phyloP scores from a whole-genome alignment of 306 rosid genomes.

The Rubus parviflorus region DNA sequence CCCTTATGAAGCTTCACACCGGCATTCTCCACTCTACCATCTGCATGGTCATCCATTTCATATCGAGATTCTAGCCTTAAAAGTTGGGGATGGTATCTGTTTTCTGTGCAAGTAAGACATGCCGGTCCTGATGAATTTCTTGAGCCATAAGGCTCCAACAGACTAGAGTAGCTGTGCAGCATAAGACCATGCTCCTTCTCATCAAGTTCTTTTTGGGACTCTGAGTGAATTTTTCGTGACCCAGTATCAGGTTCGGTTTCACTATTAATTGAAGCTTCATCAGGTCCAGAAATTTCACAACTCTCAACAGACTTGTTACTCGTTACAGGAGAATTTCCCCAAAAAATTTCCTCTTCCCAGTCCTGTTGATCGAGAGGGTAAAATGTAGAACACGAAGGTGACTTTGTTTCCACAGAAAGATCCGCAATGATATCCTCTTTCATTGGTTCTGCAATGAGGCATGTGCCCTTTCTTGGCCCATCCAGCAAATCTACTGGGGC shows the following conservation, averaged over 20 bases:
- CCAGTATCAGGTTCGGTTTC: constrained; percentile 53
- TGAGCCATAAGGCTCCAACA: constrained; percentile 66
- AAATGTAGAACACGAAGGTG: constrained; percentile 41
- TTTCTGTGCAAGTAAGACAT: constrained; percentile 38
- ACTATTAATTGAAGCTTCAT: constrained; percentile 49
- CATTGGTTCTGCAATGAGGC: constrained; percentile 68
- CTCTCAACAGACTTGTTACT: constrained; percentile 50
- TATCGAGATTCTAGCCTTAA: constrained; percentile 65
- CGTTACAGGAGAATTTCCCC: constrained; percentile 77
- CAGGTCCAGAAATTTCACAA: constrained; percentile 62
- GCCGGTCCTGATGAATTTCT: constrained; percentile 40
- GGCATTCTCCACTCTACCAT: constrained; percentile 40
- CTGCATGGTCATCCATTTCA: constrained; percentile 42
- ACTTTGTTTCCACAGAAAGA: constrained; percentile 37
- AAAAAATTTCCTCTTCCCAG: constrained; percentile 83
- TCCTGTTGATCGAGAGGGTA: constrained; percentile 87
- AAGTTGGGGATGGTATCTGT: constrained; percentile 80
- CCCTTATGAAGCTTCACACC: constrained; percentile 48
- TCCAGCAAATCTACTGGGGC: constrained; percentile 36
- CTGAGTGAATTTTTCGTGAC: constrained; percentile 35
- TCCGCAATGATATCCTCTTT: constrained; percentile 41
- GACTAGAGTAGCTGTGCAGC: constrained; percentile 39
- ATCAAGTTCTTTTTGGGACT: constrained; percentile 33
- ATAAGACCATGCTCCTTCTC: constrained; percentile 37
- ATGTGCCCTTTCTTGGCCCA: constrained; percentile 44